Base-by-base conservation (phyloP, 1,284 basidiomycete species). In the Cutaneotrichosporon dermatis region DNA sequence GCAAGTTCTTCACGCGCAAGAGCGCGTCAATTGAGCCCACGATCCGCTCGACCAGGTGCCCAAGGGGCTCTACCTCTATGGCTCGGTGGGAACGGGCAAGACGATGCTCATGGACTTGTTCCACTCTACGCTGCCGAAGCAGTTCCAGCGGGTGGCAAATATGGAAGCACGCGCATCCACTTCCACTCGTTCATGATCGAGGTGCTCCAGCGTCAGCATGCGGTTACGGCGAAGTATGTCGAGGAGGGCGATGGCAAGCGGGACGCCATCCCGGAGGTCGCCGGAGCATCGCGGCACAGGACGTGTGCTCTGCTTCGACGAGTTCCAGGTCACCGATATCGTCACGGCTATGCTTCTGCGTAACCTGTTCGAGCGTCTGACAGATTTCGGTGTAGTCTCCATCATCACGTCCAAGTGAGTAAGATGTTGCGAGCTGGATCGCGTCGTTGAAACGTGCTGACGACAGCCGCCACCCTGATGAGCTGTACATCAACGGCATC, bases 31-130 rank as follows among this genome's bases (percentile, higher is more conserved):
- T 79, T 37, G 79, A 82, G 13, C 73, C 79, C 73, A 71, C 65
- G 6, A 54, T 66, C 25, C 67, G n/a, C 60, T 69, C 3, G 79
- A 81, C 16, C 75, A 83, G 52, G 82, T 85, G 1, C 95, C 94
- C 0, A 88, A 88, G 67, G 92, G 94, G 10, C 82, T 99, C 33
- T 99, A 99, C 78, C 86, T 99, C n/a, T 93, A 90, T 75, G 96
- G 96, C 42, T 90, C 93, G 66, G 96, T 99, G 57, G 95, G 95
- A 0, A 98, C 94, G 4, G 95, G 96, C 33, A 82, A 82, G 82
- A 91, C 90, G 0, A 98, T 99, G 94, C 86, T 99, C 63, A 99
- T 99, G 96, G 96, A 99, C 77, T 82, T 99, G 15, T 96, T 99
- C 79, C 92, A 92, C 81, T 86, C 89, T 63, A 89, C 92, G 1